A percentile compares a stretch with the other conserved stretches of the same genome.
phyloP scores from a whole-genome alignment of 768 basidiomycete species.

The Leccinum ochraceum region DNA sequence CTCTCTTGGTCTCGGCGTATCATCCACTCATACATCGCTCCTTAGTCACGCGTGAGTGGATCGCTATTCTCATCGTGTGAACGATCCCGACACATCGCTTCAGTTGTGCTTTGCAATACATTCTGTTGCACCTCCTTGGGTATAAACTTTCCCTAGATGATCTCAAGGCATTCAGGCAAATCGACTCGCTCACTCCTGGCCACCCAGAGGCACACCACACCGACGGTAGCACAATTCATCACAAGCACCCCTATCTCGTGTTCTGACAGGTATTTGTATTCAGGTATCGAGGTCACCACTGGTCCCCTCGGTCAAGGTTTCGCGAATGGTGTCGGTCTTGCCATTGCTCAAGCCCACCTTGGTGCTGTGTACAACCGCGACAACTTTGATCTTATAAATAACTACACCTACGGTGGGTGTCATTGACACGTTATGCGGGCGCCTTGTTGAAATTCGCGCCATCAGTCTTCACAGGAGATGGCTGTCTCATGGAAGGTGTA shows the following conservation, averaged over 20 bases:
- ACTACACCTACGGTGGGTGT: constrained; percentile 81
- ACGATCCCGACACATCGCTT: constrained; percentile 9
- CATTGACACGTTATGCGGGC: constrained; percentile 1
- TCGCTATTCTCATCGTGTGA: neutral
- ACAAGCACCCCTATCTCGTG: constrained; percentile 2
- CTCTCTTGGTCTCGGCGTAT: neutral
- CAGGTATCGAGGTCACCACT: constrained; percentile 88
- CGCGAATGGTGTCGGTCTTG: constrained; percentile 90
- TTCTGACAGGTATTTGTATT: constrained; percentile 10
- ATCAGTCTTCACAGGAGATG: constrained; percentile 88
- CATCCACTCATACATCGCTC: constrained; percentile 12
- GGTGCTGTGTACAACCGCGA: constrained; percentile 90
- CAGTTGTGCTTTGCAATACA: constrained; percentile 93
- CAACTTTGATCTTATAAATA: constrained; percentile 76
- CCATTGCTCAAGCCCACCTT: constrained; percentile 90
- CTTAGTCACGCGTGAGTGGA: constrained; percentile 69
- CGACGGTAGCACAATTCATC: constrained; percentile 42
- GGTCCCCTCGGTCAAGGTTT: constrained; percentile 96
- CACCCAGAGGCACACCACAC: constrained; percentile 84
- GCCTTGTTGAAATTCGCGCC: constrained; percentile 8
- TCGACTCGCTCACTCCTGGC: constrained; percentile 88
- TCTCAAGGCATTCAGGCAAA: constrained; percentile 89
- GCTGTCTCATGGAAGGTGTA: constrained; percentile 97
- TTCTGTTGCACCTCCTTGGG: constrained; percentile 86
- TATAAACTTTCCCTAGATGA: constrained; percentile 93